Conservation (phyloP, 225 moss, liverwort and hornwort species). For the Physcomitrellopsis africana region DNA sequence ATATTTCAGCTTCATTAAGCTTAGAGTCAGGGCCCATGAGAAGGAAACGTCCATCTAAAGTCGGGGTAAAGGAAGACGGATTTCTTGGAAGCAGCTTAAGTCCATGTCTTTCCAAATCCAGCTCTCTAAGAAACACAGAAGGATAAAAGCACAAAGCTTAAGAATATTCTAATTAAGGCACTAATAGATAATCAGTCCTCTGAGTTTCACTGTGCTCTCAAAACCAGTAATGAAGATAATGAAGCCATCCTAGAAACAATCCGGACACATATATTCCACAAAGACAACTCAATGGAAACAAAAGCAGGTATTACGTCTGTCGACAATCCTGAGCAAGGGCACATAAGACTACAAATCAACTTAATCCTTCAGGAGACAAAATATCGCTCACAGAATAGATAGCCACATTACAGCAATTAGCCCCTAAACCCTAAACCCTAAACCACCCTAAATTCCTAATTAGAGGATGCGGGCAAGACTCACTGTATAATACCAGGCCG, state of each 20-base stretch:
- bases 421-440: background rate
- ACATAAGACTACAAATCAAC: background rate
- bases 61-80: conserved; percentile 89
- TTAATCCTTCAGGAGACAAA: background rate
- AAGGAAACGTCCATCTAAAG: conserved; percentile 74
- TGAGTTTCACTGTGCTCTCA: conserved; percentile 3
- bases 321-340: background rate
- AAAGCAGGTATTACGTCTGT: conserved; percentile 20
- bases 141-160: conserved; percentile 1
- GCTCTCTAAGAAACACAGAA: conserved; percentile 55
- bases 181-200: background rate
- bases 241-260: conserved; percentile 14
- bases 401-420: background rate
- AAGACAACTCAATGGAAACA: conserved; percentile 14
- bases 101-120: conserved; percentile 77
- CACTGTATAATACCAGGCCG: conserved; percentile 83
- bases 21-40: conserved; percentile 77
- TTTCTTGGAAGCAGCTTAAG: conserved; percentile 83
- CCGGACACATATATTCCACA: conserved; percentile 1
- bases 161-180: background rate
- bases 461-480: conserved; percentile 26
- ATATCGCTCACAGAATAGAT: background rate
- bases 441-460: background rate
- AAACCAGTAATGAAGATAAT: conserved; percentile 11
- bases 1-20: conserved; percentile 75